Base-by-base conservation (phyloP, 352 stramenopile species). In the Phytophthora quininea region DNA sequence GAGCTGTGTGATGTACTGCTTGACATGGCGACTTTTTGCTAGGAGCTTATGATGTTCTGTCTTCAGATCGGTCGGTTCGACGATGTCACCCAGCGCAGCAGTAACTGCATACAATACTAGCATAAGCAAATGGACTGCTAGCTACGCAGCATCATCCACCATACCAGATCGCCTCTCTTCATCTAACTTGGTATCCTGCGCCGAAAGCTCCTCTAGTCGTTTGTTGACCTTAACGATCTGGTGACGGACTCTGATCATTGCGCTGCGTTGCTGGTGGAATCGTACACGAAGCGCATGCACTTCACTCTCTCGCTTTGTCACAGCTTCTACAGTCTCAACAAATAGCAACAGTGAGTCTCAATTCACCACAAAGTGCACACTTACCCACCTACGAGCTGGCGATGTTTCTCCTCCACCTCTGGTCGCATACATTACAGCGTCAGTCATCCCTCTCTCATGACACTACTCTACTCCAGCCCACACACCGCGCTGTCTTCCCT, bases 381-480 rank as follows among this genome's bases (percentile, higher is more conserved):
- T 24, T 11, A 14, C 11, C 12, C 66, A 88, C 82, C 71, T 64
- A 58, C 69, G 32, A 76, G 74, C 33, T 83, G 64, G 10, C 62
- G 62, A 47, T 86, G 73, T 31, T 78, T 90, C 53, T 58, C 64
- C 24, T 88, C 73, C 11, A 62, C 58, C 64, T 77, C 84, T 92
- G 32, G 3, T 42, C 15, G 14, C 30, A 56, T 45, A 38, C 3
- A 31, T 30, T 45, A 42, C 29, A 19, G 15, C 43, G 19, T 49
- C 6, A 24, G 43, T 49, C 24, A 49, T 46, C 9, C 14, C 12
- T 49, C 15, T 29, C 15, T n/a, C 4, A 2, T 5, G 9, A 14
- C 19, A 49, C 12, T 6, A n/a, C 15, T n/a, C 19, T 4, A 47
- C 10, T 6, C 43, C 43, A 49, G 12, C 14, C 19, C 46, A 32